Percentiles rank a stretch among this genome's conserved stretches.
phyloP scores from a whole-genome alignment of 179 eudicot genomes.

The Silene noctiflora region DNA sequence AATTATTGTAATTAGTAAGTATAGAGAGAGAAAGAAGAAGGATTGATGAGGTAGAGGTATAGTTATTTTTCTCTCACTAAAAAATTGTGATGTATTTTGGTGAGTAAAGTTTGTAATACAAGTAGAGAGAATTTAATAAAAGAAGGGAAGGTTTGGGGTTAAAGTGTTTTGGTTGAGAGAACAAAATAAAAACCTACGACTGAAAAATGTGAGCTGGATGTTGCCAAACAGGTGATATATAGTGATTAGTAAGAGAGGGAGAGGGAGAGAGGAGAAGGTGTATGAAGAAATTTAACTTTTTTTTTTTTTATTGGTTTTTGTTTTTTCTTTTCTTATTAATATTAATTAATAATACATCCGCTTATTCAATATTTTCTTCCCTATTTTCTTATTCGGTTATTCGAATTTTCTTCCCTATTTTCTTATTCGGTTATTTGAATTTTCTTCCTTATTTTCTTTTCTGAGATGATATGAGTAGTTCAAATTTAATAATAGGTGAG shows the following conservation, averaged over 20 bases:
- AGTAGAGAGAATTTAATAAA: constrained; percentile 18
- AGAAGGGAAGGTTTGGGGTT: constrained; percentile 16
- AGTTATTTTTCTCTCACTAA: constrained; percentile 11
- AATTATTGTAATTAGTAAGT: not conserved
- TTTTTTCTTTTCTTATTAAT: not conserved
- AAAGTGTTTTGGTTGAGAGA: constrained; percentile 17
- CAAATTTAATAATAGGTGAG: no score
- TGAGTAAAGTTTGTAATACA: not conserved
- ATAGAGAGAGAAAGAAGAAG: not conserved
- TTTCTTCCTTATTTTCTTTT: no score
- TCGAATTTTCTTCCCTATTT: no score
- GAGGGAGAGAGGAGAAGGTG: not conserved
- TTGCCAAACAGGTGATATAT: constrained; percentile 24
- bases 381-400: no score
- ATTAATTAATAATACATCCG: no score
- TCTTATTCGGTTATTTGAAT: no score
- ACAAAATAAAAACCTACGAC: constrained; percentile 35
- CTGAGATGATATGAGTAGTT: no score
- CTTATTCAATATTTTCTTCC: no score
- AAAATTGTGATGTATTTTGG: not conserved
- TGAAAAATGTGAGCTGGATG: constrained; percentile 37
- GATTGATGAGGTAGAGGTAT: not conserved
- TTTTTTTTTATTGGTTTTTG: not conserved
- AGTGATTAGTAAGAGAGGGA: not conserved
- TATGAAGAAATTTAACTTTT: not conserved